Base-by-base conservation (phyloP, 257 asterid species). In the Gentiana straminea region DNA sequence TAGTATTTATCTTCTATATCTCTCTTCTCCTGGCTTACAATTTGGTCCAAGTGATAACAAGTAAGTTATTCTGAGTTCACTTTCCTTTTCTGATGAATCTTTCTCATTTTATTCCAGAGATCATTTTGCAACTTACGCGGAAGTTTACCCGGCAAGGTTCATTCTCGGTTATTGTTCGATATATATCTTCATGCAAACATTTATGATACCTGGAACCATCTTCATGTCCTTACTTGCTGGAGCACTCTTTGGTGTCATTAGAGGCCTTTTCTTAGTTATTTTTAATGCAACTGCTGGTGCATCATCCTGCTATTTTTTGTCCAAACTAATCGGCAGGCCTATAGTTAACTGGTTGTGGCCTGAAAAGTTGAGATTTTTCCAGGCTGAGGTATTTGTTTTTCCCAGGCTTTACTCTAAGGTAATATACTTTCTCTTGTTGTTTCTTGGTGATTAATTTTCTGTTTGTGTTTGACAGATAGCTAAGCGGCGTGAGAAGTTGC, bases 151-250 rank as follows among this genome's bases (percentile, higher is more conserved):
- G 49, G 78, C 93, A 62, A 77, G 81, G 67, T 88, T 88, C 81
- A 84, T 79, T 62, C 68, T 84, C 52, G 94, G 87, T 56, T 88
- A 84, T 75, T 88, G 94, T 78, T 80, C 96, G 60, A 88, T 83
- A 51, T 88, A 88, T 76, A 80, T 88, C 79, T 88, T 88, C 84
- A 88, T 88, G 96, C 94, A 88, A 80, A 84, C 96, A 46, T 88
- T 88, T 67, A 88, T 88, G 96, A 88, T 88, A 63, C 96, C 96
- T 4, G 96, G 96, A 80, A 88, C 96, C 41, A 88, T 88, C 63
- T 88, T 88, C 78, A 88, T 88, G 96, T 88, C 96, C 52, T 76
- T 84, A 56, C 90, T 88, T 13, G 96, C 96, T 65, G 96, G 96
- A 68, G 88, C 96, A 61, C 94, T 88, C 62, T 88, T 80, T 68